Base-by-base conservation (phyloP, 192 early-diverging fungal genomes). In the Mortierella claussenii region DNA sequence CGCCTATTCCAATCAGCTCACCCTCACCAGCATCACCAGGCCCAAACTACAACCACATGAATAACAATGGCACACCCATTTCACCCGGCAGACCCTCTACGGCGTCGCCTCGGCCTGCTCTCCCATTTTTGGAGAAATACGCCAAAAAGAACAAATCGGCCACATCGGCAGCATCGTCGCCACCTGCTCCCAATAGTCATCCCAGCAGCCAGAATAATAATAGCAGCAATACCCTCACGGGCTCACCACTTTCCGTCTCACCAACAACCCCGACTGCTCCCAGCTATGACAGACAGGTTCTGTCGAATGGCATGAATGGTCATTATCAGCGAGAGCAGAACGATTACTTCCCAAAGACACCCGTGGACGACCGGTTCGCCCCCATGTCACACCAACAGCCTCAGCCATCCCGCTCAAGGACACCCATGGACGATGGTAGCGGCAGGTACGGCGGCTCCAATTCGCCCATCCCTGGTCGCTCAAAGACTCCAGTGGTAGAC, bases 81-180 rank as follows among this genome's bases (percentile, higher is more conserved):
- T 75, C 71, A 5, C 62, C 63, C 21, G 63, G 62, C 20, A 55
- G 71, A n/a, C 71, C 62, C 27, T 65, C 71, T 7, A 55, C 62
- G 13, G 56, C 71, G 4, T 65, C 71, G 2, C 54, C 63, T 2
- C 65, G 71, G 24, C 70, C 69, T 20, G 53, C 65, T 4, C 66
- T 80, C 1, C 79, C 79, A 9, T 80, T 80, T 47, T 31, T 80
- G 43, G 79, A 80, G 37, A 80, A 80, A 56, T 80, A 80, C 46
- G 70, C 79, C 28, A 67, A 80, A 65, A 74, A 74, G 65, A 80
- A 68, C 26, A 55, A 61, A 15, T 56, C 63, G 11, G 60, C 54
- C 5, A 37, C 62, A 55, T 54, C 69, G 27, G 50, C 68, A 30
- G 20, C 68, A 15, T 60, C 71, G 9, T n/a, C n/a, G n/a, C 51